phyloP scores from a whole-genome alignment of 2,329 filamentous ascomycete genomes.

The Cladobotryum protrusum region DNA sequence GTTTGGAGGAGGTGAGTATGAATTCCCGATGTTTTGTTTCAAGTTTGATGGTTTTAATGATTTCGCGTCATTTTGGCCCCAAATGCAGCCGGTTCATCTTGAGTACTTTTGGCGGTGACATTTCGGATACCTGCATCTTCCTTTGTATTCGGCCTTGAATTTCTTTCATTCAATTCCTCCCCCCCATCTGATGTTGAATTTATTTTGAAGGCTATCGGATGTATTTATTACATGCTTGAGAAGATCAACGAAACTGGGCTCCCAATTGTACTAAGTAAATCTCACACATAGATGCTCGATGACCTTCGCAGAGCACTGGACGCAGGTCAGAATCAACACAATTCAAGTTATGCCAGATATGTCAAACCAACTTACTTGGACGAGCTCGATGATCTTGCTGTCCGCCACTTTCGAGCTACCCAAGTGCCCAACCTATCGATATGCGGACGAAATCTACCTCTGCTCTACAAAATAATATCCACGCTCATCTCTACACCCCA shows the following conservation, averaged over 20 bases:
- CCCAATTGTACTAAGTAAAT: neutral
- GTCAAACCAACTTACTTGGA: conserved; percentile 34
- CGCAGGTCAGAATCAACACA: neutral
- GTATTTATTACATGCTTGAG: too few relatives aligned
- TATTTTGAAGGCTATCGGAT: too few relatives aligned
- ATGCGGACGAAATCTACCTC: conserved; percentile 45
- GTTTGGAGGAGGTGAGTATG: conserved; percentile 51
- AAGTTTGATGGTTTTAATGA: too few relatives aligned
- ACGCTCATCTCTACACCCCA: conserved; percentile 43
- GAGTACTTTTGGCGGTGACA: too few relatives aligned
- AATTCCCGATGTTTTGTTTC: neutral
- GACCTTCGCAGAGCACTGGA: conserved; percentile 13
- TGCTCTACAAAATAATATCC: conserved; percentile 51
- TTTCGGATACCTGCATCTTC: too few relatives aligned
- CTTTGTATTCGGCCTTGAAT: too few relatives aligned
- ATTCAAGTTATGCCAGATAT: conserved; percentile 2
- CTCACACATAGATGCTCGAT: conserved; percentile 20
- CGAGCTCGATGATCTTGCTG: conserved; percentile 40
- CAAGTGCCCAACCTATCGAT: conserved; percentile 43
- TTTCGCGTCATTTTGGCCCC: too few relatives aligned
- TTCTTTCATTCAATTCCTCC: too few relatives aligned
- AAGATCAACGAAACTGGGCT: too few relatives aligned
- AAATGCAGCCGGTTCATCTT: too few relatives aligned
- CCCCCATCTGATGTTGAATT: too few relatives aligned
- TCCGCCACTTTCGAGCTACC: conserved; percentile 42